phyloP scores from a whole-genome alignment of 164 flowering plant genomes.

The Litsea cubeba region DNA sequence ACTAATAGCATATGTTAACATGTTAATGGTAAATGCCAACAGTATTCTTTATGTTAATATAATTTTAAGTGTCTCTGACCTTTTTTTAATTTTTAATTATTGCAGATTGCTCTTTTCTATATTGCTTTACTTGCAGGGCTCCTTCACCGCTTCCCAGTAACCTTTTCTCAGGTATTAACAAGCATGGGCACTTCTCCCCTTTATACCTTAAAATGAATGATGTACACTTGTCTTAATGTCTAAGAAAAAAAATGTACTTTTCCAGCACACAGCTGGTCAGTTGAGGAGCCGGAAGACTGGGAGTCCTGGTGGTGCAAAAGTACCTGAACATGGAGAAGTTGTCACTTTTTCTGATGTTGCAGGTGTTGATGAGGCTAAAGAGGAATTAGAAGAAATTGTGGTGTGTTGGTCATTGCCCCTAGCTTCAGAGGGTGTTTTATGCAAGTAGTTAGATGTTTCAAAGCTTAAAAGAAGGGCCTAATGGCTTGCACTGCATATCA shows the following conservation, averaged over 20 bases:
- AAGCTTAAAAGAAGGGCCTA: background rate
- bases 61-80: conserved; percentile 3
- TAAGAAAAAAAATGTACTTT: conserved; percentile 5
- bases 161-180: conserved; percentile 74
- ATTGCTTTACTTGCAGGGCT: conserved; percentile 84
- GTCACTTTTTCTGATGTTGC: conserved; percentile 96
- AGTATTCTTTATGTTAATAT: background rate
- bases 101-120: conserved; percentile 85
- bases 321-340: conserved; percentile 70
- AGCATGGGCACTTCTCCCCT: background rate
- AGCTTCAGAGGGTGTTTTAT: conserved; percentile 1
- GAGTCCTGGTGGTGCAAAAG: conserved; percentile 64
- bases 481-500: background rate
- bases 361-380: conserved; percentile 99
- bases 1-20: too few relatives aligned
- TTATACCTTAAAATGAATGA: conserved; percentile 9
- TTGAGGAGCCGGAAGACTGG: conserved; percentile 81
- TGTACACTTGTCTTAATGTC: conserved; percentile 8
- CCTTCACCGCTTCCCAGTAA: conserved; percentile 76
- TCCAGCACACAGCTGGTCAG: conserved; percentile 81
- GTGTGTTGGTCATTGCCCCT: conserved; percentile 34
- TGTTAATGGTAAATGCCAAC: background rate
- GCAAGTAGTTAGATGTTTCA: background rate
- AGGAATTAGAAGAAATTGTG: conserved; percentile 98
- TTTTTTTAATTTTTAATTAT: conserved; percentile 13